A percentile compares a stretch with the other conserved stretches of the same genome.
Conservation (phyloP, 2,329 filamentous ascomycete genomes). For the Arachnomyces sp. region DNA sequence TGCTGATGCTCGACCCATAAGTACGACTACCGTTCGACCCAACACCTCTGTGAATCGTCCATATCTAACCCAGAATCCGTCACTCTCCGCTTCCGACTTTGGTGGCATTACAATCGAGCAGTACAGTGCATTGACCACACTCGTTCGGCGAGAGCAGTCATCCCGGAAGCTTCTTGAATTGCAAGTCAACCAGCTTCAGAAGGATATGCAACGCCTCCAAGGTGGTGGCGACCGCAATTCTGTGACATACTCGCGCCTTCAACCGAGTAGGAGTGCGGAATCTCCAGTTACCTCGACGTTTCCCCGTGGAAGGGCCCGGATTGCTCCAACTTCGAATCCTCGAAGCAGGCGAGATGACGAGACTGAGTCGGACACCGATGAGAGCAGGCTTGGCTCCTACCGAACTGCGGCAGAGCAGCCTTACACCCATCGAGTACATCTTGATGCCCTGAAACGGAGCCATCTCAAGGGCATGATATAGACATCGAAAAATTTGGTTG, state of each 20-base stretch:
- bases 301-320: no score
- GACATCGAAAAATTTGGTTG: no score
- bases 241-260: no score
- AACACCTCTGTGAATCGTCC: slow-evolving; percentile 19
- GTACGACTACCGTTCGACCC: slow-evolving; percentile 19
- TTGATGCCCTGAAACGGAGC: slow-evolving; percentile 5
- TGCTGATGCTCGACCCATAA: slow-evolving; percentile 27
- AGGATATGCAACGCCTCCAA: slow-evolving; percentile 31
- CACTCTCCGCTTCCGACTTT: slow-evolving; percentile 24
- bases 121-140: slow-evolving; percentile 38
- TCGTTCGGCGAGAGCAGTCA: slow-evolving; percentile 39
- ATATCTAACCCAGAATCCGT: slow-evolving; percentile 19
- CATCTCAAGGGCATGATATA: slow-evolving; percentile 8
- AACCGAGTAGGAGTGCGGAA: no score
- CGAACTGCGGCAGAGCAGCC: slow-evolving; percentile 3
- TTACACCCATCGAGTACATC: slow-evolving; percentile 3
- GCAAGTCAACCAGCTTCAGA: slow-evolving; percentile 35
- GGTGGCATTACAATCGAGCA: slow-evolving; percentile 37
- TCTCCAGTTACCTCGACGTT: no score
- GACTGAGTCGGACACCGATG: slow-evolving; percentile 6
- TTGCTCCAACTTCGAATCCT: no score
- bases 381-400: slow-evolving; percentile 1
- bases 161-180: slow-evolving; percentile 38
- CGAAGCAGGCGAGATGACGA: background rate
- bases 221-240: slow-evolving; percentile 16